phyloP scores from a whole-genome alignment of 768 basidiomycete species.

The Sporobolomyces phaffii region DNA sequence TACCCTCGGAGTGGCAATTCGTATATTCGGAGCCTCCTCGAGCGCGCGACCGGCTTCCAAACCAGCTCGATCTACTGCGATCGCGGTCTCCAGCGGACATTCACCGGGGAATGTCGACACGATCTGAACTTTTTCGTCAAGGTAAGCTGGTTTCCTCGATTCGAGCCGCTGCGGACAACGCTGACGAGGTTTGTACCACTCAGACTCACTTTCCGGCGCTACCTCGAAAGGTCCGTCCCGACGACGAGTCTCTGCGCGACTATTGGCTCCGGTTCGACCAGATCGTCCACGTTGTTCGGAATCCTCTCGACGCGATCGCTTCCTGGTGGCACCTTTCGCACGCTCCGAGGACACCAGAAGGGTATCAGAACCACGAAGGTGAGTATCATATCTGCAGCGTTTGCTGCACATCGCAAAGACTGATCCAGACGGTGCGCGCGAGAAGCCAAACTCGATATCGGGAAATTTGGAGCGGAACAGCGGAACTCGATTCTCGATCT shows the following conservation, averaged over 20 bases:
- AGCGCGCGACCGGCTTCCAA: conserved; percentile 36
- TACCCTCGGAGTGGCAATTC: conserved; percentile 34
- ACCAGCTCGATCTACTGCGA: conserved; percentile 30
- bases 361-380: conserved; percentile 21
- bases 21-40: conserved; percentile 31
- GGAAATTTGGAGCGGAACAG: conserved; percentile 1
- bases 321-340: conserved; percentile 21
- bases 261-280: conserved; percentile 15
- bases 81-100: conserved; percentile 7
- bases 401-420: too few relatives aligned
- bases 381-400: background rate
- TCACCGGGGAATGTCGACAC: conserved; percentile 26
- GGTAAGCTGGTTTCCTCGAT: background rate
- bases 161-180: too few relatives aligned
- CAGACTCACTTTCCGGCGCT: conserved; percentile 26
- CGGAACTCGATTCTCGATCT: conserved; percentile 7
- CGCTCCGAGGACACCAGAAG: conserved; percentile 1
- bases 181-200: background rate
- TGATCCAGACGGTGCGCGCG: too few relatives aligned
- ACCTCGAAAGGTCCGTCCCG: background rate
- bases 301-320: conserved; percentile 27
- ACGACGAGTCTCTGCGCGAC: background rate
- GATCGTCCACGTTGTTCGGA: conserved; percentile 21
- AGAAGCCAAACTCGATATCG: conserved; percentile 20
- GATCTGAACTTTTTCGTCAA: conserved; percentile 14